Evolutionary conservation across 441 rosid species (phyloP).

Genomic region (Pelargonium australe): DNA sequence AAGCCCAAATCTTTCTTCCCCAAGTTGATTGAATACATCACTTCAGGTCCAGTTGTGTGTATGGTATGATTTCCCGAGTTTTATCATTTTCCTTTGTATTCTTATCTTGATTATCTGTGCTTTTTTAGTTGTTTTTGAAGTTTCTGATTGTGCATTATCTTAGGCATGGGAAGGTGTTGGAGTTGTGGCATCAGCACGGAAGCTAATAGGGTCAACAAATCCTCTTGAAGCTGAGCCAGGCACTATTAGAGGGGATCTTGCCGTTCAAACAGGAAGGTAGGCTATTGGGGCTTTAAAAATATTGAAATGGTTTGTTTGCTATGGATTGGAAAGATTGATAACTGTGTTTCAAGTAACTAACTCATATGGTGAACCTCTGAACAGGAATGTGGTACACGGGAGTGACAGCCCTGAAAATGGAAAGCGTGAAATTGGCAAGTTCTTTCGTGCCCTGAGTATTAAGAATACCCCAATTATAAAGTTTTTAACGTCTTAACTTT

Average conservation of each 20-base stretch:
- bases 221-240: slow-evolving; percentile 98
- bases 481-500: too few species aligned
- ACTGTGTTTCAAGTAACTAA: background rate
- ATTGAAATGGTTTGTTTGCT: slow-evolving; percentile 2
- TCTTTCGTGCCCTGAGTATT: background rate
- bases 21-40: slow-evolving; percentile 63
- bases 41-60: slow-evolving; percentile 90
- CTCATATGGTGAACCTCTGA: slow-evolving; percentile 21
- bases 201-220: slow-evolving; percentile 80
- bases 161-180: slow-evolving; percentile 98
- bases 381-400: slow-evolving; percentile 90
- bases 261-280: slow-evolving; percentile 97
- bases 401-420: slow-evolving; percentile 97
- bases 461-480: too few species aligned
- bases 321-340: background rate
- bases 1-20: slow-evolving; percentile 73
- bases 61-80: slow-evolving; percentile 47
- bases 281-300: slow-evolving; percentile 12
- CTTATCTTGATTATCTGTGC: too few species aligned
- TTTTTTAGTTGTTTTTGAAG: too few species aligned
- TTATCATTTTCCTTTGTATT: background rate
- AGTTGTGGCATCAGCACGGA: slow-evolving; percentile 87
- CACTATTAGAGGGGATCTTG: slow-evolving; percentile 92
- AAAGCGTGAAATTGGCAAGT: slow-evolving; percentile 74
- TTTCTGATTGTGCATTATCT: background rate